These are phyloP conservation scores for Suillus paluster DNA, from an alignment of 768 basidiomycete species.

Conservation along the genomic window DNA sequence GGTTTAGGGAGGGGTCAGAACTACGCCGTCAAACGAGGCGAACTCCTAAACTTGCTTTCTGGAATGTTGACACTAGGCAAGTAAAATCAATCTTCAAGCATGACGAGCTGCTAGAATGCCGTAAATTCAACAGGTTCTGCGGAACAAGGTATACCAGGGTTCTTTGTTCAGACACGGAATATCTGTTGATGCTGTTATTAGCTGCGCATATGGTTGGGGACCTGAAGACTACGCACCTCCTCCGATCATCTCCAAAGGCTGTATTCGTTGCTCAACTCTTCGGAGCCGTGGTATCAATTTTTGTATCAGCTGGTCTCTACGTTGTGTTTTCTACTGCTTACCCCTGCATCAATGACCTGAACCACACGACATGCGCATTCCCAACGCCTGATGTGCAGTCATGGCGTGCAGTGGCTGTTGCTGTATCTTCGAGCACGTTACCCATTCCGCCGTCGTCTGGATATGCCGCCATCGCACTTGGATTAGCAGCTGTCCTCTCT, in stretches of 20 bases:
- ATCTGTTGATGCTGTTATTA: neutral
- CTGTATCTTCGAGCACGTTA: conserved; percentile 16
- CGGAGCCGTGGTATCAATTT: conserved; percentile 58
- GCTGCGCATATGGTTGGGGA: conserved; percentile 64
- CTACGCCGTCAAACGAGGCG: conserved; percentile 2
- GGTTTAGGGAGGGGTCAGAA: conserved; percentile 55
- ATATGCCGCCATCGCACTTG: conserved; percentile 57
- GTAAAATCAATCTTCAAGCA: neutral
- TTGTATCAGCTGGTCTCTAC: conserved; percentile 58
- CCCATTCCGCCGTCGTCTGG: conserved; percentile 54
- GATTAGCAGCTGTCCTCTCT: conserved; percentile 46
- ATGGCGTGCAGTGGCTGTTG: conserved; percentile 11
- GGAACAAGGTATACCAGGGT: neutral
- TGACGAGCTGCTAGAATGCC: neutral
- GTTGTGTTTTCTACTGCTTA: conserved; percentile 62
- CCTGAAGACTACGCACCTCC: conserved; percentile 65
- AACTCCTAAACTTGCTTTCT: conserved; percentile 6
- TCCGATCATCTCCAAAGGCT: conserved; percentile 60
- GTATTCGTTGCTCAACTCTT: conserved; percentile 64
- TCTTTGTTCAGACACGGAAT: neutral
- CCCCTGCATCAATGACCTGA: conserved; percentile 49
- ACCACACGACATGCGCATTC: conserved; percentile 7
- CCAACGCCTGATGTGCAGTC: conserved; percentile 8
- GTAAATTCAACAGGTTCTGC: neutral
- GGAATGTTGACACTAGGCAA: conserved; percentile 8